Base-by-base conservation (phyloP, 2,329 filamentous ascomycete genomes). In the Capronia americana region DNA sequence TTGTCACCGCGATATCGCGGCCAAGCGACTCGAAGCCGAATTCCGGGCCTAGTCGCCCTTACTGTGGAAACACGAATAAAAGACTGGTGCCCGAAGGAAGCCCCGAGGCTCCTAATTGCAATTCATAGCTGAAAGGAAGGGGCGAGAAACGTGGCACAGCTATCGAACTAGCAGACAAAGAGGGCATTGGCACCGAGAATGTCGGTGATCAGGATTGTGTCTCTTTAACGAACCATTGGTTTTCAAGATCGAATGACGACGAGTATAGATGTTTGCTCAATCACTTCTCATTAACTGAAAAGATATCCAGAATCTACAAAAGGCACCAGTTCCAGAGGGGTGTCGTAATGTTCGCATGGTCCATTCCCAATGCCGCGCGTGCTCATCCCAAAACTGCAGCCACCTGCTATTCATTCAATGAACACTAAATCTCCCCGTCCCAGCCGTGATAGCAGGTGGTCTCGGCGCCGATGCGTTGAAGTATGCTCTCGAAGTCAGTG, bases 361-460 rank as follows among this genome's bases (percentile, higher is more conserved):
- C 23, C 23, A 14, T 53, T n/a, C 38, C 5, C 38, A 44, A 44
- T 44, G 17, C 38, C 17, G 1, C 17, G 38, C 20, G 14, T 44
- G 38, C 38, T 44, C 17, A n/a, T 44, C 6, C 38, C 14, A n/a
- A 44, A n/a, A 44, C 17, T 44, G 38, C 38, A 44, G 20, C 6
- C 17, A 8, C 5, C 38, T n/a, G 38, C 14, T 44, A 44, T 44
- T 23, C 23, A 51, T 26, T 17, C 48, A 51, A 26, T 26, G 64
- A 73, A 73, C 55, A 73, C 72, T 51, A 74, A 66, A 61, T 70
- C 73, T 46, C 74, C 72, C 57, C 73, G 71, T 63, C 10, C 62
- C 69, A 0, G 69, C 60, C 14, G 69, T 68, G 17, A 71, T 70
- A 30, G 41, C 65, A 20, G 69, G 61, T 20, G 65, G 58, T 24